Conservation (phyloP, 2,329 filamentous ascomycete species). For the Hypoxylon sp. region DNA sequence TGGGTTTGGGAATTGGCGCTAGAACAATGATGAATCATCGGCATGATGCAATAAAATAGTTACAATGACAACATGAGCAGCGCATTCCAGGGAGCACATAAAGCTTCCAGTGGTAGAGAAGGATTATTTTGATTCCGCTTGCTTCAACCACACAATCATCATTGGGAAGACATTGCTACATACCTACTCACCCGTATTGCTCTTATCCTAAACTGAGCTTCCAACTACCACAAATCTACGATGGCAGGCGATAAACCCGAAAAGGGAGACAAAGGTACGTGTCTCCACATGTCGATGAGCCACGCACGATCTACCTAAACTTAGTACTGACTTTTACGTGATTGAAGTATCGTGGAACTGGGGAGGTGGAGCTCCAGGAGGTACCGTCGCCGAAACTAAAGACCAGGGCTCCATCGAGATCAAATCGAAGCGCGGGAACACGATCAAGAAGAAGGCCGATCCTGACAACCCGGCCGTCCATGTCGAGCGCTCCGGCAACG, state of each 20-base stretch:
- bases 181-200: not conserved
- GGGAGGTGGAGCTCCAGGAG: conserved; percentile 65
- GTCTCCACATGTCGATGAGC: not conserved
- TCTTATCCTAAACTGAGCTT: not conserved
- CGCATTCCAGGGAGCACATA: not conserved
- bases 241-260: conserved; percentile 38
- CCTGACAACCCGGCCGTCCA: conserved; percentile 71
- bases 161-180: not conserved
- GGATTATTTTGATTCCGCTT: not conserved
- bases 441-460: conserved; percentile 71
- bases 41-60: conserved; percentile 34
- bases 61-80: conserved; percentile 11
- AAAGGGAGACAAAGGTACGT: conserved; percentile 47
- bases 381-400: conserved; percentile 71
- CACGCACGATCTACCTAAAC: not conserved
- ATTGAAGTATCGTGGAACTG: conserved; percentile 71
- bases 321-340: conserved; percentile 10
- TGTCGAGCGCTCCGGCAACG: conserved; percentile 69
- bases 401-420: conserved; percentile 70
- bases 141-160: not conserved
- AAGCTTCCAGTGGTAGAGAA: conserved; percentile 1
- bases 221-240: not conserved
- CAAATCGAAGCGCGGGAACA: conserved; percentile 71
- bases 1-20: conserved; percentile 30
- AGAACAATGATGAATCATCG: conserved; percentile 45